Conservation (phyloP, 495 filamentous ascomycete genomes). For the Talaromyces stipitatus region DNA sequence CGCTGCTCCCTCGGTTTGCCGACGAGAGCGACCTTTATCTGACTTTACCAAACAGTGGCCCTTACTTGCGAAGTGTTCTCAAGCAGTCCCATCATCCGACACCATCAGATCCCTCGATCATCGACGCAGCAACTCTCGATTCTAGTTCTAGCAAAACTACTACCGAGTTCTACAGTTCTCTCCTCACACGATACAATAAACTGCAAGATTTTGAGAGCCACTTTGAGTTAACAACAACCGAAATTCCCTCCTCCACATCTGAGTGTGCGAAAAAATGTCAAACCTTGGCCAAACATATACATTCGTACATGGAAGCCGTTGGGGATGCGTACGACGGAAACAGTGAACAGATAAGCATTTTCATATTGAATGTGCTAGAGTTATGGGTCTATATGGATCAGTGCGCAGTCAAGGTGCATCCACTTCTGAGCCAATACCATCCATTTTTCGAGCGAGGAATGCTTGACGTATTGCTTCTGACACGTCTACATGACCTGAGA, state of each 20-base stretch:
- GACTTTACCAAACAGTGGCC: conserved; percentile 36
- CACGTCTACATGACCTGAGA: conserved; percentile 30
- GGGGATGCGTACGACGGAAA: conserved; percentile 34
- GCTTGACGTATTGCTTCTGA: conserved; percentile 43
- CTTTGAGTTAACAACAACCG: conserved; percentile 8
- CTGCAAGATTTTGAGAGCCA: conserved; percentile 20
- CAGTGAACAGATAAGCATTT: conserved; percentile 41
- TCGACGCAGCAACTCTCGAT: conserved; percentile 4
- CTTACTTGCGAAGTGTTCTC: conserved; percentile 12
- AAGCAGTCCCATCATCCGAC: conserved; percentile 1
- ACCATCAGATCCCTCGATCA: not conserved
- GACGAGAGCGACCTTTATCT: conserved; percentile 20
- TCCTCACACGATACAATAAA: conserved; percentile 17
- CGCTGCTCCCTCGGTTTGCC: conserved; percentile 28
- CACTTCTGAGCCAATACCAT: conserved; percentile 43
- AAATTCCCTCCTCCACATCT: not conserved
- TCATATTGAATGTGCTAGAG: conserved; percentile 50
- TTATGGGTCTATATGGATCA: conserved; percentile 54
- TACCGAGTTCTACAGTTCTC: conserved; percentile 11
- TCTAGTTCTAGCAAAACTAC: conserved; percentile 5
- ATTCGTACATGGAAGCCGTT: conserved; percentile 21
- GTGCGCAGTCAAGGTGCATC: conserved; percentile 26
- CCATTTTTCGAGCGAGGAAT: conserved; percentile 41
- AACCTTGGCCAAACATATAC: conserved; percentile 26
- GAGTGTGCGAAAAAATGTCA: conserved; percentile 19